A percentile compares a stretch with the other conserved stretches of the same genome.
These are phyloP conservation scores for Ramaria rubella DNA, from an alignment of 768 basidiomycete species.

Conservation along the genomic window DNA sequence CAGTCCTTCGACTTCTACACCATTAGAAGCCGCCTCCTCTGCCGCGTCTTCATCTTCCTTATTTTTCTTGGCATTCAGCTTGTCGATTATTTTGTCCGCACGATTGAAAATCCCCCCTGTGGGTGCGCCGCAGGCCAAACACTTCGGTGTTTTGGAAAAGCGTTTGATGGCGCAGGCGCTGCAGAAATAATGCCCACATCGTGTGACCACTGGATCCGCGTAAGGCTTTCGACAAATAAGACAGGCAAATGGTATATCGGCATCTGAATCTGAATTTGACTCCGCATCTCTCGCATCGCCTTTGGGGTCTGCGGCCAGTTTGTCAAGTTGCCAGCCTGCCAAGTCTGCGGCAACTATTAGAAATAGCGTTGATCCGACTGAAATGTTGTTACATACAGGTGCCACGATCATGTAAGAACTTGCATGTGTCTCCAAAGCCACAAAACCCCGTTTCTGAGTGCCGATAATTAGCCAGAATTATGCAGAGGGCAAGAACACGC, in stretches of 20 bases:
- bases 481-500: slow-evolving; percentile 24
- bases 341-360: slow-evolving; percentile 52
- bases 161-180: slow-evolving; percentile 93
- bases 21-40: slow-evolving; percentile 18
- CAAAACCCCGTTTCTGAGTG: slow-evolving; percentile 91
- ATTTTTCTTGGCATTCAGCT: slow-evolving; percentile 67
- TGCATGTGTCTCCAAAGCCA: slow-evolving; percentile 98
- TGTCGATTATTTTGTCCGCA: slow-evolving; percentile 87
- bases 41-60: slow-evolving; percentile 35
- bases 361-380: not conserved
- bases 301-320: slow-evolving; percentile 72
- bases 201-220: slow-evolving; percentile 91
- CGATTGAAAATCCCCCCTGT: slow-evolving; percentile 97
- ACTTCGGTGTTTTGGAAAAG: slow-evolving; percentile 91
- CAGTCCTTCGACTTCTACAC: slow-evolving; percentile 24
- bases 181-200: slow-evolving; percentile 96
- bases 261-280: slow-evolving; percentile 50
- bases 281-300: slow-evolving; percentile 52
- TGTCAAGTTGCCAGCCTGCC: slow-evolving; percentile 98
- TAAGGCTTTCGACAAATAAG: slow-evolving; percentile 92
- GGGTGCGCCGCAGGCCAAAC: slow-evolving; percentile 86
- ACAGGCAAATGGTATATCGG: slow-evolving; percentile 96
- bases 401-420: slow-evolving; percentile 97
- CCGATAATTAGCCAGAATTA: slow-evolving; percentile 7
- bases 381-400: slow-evolving; percentile 55